Base-by-base conservation (phyloP, 2,329 filamentous ascomycete genomes). In the Rasamsonia emersonii region DNA sequence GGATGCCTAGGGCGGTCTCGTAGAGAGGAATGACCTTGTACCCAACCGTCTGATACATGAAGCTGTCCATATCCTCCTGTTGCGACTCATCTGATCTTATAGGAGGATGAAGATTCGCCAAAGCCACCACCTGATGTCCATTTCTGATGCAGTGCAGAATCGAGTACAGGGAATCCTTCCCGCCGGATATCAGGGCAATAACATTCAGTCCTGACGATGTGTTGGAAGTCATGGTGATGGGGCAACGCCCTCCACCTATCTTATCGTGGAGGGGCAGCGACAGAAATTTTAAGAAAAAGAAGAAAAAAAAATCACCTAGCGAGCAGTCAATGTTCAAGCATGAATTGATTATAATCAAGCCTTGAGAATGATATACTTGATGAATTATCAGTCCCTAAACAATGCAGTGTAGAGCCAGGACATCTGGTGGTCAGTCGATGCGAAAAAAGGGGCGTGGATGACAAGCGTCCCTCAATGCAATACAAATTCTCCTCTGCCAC, bases 11-110 rank as follows among this genome's bases (percentile, higher is more conserved):
- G 19, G 85, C 86, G 28, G 73, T 59, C 38, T 79, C 78, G 54
- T 95, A 96, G 10, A 94, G 71, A 2, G 88, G 86, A 36, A 96
- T 80, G 11, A 95, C 67, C 36, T 77, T 72, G 59, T 96, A 86
- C 9, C 91, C 91, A 38, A 95, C 84, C 3, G 91, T 98, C 67
- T 98, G 91, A 67, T 96, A 98, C 91, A 98, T 98, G 77, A 91
- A 96, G 64, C 88, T 95, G 60, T 98, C 86, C 47, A 93, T 71
- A 16, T 54, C 64, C 28, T 50, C 55, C 28, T 66, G 54, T 8
- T 39, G 45, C 28, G 46, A 35, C 6, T 35, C 25, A 18, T 41
- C 34, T 8, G 40, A 21, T n/a, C n/a, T n/a, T n/a, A 40, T 38
- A 9, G 50, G 64, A 30, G 86, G 89, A 53, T 88, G 73, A 34